Base-by-base conservation (phyloP, 2,329 filamentous ascomycete species). In the Colletotrichum eremochloae region DNA sequence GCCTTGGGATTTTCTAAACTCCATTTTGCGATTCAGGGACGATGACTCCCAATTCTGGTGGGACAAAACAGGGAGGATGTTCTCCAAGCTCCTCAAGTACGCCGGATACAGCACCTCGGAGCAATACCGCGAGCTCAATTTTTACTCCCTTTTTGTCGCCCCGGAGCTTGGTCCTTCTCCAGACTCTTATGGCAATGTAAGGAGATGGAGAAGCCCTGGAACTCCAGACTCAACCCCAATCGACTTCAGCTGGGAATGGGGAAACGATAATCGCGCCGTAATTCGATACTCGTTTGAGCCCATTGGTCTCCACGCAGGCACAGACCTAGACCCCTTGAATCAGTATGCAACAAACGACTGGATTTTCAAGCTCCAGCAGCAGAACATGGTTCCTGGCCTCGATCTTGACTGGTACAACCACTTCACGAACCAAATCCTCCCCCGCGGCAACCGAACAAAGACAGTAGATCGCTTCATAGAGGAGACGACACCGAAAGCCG, bases 231-330 rank as follows among this genome's bases (percentile, higher is more conserved):
- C 65, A 4, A 72, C 69, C 38, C 69, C 69, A 1, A 72, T 72
- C 40, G 69, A 72, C 65, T 72, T 72, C 65, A 72, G 69, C 38
- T 72, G 69, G 69, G 69, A 72, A 64, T 72, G 69, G 69, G 69
- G 69, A 1, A 40, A 24, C 11, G 66, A 58, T 7, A 42, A 69
- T 5, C 57, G 29, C 12, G 69, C 69, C 15, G 53, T 60, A 5
- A 46, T 72, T 20, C 66, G 69, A 6, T 72, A 72, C 44, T 68
- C 65, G 5, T 72, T 72, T 29, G 69, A 72, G 58, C 69, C 69
- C 52, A 72, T 72, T 18, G 69, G 69, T 5, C 50, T 55, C 2
- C 69, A 68, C 24, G 65, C 69, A 36, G 69, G 69, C 3, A 72
- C 69, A 7, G 65, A 68, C n/a, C 31, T 69, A 2, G 69, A 72